Evolutionary conservation across 495 filamentous ascomycete genomes (phyloP).

Genomic region (Neurospora terricola): DNA sequence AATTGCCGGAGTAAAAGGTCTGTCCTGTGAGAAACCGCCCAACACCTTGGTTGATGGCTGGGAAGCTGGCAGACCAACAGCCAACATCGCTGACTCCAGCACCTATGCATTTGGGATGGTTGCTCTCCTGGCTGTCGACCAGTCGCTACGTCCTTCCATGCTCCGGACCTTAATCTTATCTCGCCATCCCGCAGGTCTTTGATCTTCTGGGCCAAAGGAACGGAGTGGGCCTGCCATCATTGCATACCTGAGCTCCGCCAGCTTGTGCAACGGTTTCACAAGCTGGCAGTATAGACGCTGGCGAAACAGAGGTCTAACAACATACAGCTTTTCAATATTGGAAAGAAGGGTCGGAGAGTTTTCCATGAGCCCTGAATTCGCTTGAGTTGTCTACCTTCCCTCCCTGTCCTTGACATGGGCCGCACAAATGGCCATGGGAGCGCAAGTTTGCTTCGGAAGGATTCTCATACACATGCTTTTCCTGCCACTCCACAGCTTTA

Average conservation of each 20-base stretch:
- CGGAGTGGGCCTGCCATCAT: neutral
- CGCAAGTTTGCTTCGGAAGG: neutral
- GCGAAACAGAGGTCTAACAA: neutral
- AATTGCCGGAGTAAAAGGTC: neutral
- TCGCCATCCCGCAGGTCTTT: neutral
- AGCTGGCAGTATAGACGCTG: neutral
- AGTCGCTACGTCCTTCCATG: neutral
- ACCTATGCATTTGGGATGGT: neutral
- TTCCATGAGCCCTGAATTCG: neutral
- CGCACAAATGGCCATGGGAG: neutral
- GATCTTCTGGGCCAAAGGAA: neutral
- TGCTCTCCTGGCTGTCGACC: neutral
- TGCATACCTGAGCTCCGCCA: neutral
- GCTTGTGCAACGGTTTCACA: neutral
- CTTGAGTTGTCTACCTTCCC: neutral
- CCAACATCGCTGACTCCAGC: neutral
- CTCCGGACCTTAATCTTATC: neutral
- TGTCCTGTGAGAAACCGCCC: neutral
- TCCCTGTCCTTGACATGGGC: neutral
- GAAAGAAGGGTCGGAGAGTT: neutral
- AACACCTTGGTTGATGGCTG: neutral
- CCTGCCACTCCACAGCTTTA: neutral
- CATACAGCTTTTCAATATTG: neutral
- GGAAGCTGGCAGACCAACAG: neutral
- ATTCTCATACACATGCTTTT: neutral